Evolutionary conservation across 768 basidiomycete species (phyloP).

Genomic region (Leucosporidium yakuticum): DNA sequence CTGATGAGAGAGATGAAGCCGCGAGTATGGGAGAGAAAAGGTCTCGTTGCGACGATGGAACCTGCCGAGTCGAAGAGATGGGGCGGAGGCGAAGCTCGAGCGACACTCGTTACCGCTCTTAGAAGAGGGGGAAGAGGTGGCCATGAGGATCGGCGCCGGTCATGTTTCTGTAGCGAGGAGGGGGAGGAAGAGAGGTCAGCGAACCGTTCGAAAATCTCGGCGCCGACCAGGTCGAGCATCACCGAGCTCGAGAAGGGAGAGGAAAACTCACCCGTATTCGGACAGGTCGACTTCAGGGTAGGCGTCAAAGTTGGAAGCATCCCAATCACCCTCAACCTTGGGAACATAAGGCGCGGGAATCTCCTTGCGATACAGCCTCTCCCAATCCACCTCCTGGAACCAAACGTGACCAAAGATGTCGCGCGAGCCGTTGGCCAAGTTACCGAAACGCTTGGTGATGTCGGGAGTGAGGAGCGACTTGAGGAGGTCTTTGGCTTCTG

Average conservation of each 20-base stretch:
- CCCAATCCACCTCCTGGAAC: slow-evolving; percentile 94
- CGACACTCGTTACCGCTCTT: background rate
- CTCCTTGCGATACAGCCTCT: slow-evolving; percentile 61
- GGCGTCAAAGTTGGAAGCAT: slow-evolving; percentile 62
- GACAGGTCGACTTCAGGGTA: slow-evolving; percentile 34
- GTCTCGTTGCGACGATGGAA: too few relatives aligned
- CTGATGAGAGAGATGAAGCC: too few relatives aligned
- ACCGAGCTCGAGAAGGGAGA: slow-evolving; percentile 7
- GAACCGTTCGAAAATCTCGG: too few relatives aligned
- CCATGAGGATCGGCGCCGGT: slow-evolving; percentile 38
- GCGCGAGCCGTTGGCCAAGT: slow-evolving; percentile 85
- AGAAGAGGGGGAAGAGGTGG: slow-evolving; percentile 35
- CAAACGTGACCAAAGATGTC: slow-evolving; percentile 89
- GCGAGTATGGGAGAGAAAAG: too few relatives aligned
- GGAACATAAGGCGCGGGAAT: slow-evolving; percentile 95
- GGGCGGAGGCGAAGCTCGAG: too few relatives aligned
- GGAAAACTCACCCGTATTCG: slow-evolving; percentile 38
- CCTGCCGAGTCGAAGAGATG: too few relatives aligned
- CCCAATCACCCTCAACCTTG: slow-evolving; percentile 83
- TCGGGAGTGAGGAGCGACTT: slow-evolving; percentile 85
- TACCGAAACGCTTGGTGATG: slow-evolving; percentile 84
- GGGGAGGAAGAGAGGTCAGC: too few relatives aligned
- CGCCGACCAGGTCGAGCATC: too few relatives aligned
- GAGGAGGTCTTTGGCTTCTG: slow-evolving; percentile 81
- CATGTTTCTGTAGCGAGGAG: slow-evolving; percentile 4